Conservation (phyloP, 345 rosid species). For the Orychophragmus violaceus region DNA sequence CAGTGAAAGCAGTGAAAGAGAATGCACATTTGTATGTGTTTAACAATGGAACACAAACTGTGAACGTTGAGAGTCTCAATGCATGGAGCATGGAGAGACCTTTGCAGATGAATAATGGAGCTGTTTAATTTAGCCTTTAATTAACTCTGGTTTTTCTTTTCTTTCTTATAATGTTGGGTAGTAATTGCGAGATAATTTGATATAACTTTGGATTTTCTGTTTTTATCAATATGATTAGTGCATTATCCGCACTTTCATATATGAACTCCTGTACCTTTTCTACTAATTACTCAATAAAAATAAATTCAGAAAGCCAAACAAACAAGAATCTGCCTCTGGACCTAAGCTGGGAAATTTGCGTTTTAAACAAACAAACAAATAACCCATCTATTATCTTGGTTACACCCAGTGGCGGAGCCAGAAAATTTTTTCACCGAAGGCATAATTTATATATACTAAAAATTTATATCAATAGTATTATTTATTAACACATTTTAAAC, state of each 20-base stretch:
- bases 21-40: conserved; percentile 61
- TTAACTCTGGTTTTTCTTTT: not conserved
- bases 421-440: too few species aligned
- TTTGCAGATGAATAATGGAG: conserved; percentile 26
- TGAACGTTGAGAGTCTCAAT: conserved; percentile 45
- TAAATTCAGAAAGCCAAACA: not conserved
- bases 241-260: not conserved
- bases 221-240: not conserved
- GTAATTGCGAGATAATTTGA: not conserved
- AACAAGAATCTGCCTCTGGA: not conserved
- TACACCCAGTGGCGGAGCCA: too few species aligned
- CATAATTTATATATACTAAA: too few species aligned
- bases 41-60: conserved; percentile 56
- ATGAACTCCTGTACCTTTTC: conserved; percentile 11
- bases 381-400: too few species aligned
- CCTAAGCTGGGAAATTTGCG: not conserved
- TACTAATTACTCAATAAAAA: not conserved
- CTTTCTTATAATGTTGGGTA: not conserved
- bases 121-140: not conserved
- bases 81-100: conserved; percentile 88
- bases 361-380: not conserved
- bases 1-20: conserved; percentile 37
- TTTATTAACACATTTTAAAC: too few species aligned
- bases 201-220: not conserved
- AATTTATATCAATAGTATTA: too few species aligned